Evolutionary conservation across 2,329 filamentous ascomycete genomes (phyloP), one percentile per base, ranked within the genome.

Genomic region (Phyllosticta citribraziliensis): DNA sequence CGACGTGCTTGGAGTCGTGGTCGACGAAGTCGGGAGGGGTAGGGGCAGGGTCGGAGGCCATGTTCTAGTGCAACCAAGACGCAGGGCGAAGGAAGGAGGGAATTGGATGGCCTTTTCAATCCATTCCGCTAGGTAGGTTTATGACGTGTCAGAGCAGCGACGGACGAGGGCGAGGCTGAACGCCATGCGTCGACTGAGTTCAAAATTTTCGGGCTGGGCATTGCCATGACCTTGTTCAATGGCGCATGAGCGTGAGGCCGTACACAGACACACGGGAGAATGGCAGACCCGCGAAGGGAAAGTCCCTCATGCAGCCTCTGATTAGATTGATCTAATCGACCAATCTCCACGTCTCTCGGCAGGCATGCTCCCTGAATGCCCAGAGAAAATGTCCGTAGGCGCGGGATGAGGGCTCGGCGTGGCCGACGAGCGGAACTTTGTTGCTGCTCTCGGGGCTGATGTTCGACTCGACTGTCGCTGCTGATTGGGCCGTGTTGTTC

Each of bases 1-100:
- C 27, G 22, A 22, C 22, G 51, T 52, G 57, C 57, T 58, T 62
- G 50, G 60, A 64, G 35, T 25, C 35, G 33, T 24, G 17, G 10
- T 11, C 20, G 14, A 25, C 52, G 24, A 33, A 10, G 40, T 19
- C 24, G 24, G 53, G 40, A 47, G 40, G 40, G 40, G 40, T 47
- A n/a, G 40, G 40, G n/a, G 40, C 40, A 47, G 40, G 40, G 40
- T n/a, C 40, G 40, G 40, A n/a, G 40, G 12, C 40, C 40, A 47
- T 47, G 17, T 5, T 47, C n/a, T 47, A 5, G 40, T 47, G 40
- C 40, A 47, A 8, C 40, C 40, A n/a, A 8, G 4, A 14, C 12
- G 40, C 17, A n/a, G 40, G 17, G 14, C 6, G 40, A 8, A 47
- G 40, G 35, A 40, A 17, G 12, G 17, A 47, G 40, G 40, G 40